Evolutionary conservation across 2,329 filamentous ascomycete genomes (phyloP).

Genomic region (Colletotrichum sp.): DNA sequence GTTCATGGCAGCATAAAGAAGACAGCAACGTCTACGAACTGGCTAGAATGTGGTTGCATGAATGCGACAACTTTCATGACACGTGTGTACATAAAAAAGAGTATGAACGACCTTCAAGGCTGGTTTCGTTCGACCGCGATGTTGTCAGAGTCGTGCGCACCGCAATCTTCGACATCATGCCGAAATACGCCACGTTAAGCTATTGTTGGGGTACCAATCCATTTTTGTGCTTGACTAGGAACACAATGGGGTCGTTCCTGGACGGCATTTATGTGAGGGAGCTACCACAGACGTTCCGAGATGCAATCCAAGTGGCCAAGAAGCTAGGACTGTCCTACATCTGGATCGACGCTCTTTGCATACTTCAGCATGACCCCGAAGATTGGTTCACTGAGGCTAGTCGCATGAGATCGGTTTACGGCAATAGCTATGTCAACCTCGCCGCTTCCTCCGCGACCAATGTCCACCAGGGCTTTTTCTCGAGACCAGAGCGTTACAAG

Average conservation of each 20-base stretch:
- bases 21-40: too few species aligned
- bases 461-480: rapidly evolving
- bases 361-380: background rate
- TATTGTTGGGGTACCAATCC: background rate
- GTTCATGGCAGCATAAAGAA: too few species aligned
- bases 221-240: background rate
- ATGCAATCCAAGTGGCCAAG: background rate
- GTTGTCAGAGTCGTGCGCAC: rapidly evolving
- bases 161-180: rapidly evolving
- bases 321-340: background rate
- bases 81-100: too few species aligned
- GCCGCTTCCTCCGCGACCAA: background rate
- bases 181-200: background rate
- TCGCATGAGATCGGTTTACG: background rate
- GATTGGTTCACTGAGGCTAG: background rate
- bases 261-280: rapidly evolving
- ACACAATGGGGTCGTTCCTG: background rate
- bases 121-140: background rate
- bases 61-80: too few species aligned
- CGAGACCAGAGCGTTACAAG: background rate
- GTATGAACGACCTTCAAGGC: background rate
- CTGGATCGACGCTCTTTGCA: background rate
- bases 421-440: background rate
- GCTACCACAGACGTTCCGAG: background rate
- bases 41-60: background rate